phyloP scores from a whole-genome alignment of 2,329 filamentous ascomycete genomes.

The Erysiphe pulchra region DNA sequence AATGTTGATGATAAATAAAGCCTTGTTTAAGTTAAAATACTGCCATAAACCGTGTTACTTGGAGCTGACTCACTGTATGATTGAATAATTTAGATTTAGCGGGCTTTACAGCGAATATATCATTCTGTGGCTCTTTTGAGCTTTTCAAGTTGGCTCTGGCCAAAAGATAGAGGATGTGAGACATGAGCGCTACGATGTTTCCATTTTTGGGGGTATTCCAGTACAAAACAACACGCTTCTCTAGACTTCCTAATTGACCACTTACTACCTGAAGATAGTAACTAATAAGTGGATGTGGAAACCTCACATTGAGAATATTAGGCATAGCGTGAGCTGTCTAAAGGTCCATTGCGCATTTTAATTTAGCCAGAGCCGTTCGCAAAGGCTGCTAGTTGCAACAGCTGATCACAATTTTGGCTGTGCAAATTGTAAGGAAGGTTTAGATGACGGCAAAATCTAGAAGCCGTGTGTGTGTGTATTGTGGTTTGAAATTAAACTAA shows the following conservation, averaged over 20 bases:
- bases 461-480: too few species aligned
- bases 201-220: slow-evolving; percentile 68
- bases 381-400: too few species aligned
- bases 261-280: too few species aligned
- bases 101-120: slow-evolving; percentile 14
- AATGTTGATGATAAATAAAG: slow-evolving; percentile 41
- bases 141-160: slow-evolving; percentile 19
- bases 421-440: too few species aligned
- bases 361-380: too few species aligned
- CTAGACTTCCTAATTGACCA: slow-evolving; percentile 34
- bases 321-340: too few species aligned
- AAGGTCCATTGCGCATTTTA: too few species aligned
- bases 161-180: neutral
- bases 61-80: slow-evolving; percentile 27
- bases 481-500: too few species aligned
- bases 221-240: slow-evolving; percentile 75
- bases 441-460: too few species aligned
- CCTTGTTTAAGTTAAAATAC: slow-evolving; percentile 18
- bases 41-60: neutral
- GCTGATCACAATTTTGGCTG: too few species aligned
- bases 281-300: too few species aligned
- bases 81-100: slow-evolving; percentile 29
- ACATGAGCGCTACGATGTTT: slow-evolving; percentile 45
- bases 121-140: slow-evolving; percentile 57
- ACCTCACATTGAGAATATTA: too few species aligned